Percentiles rank a stretch among this genome's conserved stretches.
phyloP scores from a whole-genome alignment of 2,329 filamentous ascomycete species.

The Hypoxylon sp. region DNA sequence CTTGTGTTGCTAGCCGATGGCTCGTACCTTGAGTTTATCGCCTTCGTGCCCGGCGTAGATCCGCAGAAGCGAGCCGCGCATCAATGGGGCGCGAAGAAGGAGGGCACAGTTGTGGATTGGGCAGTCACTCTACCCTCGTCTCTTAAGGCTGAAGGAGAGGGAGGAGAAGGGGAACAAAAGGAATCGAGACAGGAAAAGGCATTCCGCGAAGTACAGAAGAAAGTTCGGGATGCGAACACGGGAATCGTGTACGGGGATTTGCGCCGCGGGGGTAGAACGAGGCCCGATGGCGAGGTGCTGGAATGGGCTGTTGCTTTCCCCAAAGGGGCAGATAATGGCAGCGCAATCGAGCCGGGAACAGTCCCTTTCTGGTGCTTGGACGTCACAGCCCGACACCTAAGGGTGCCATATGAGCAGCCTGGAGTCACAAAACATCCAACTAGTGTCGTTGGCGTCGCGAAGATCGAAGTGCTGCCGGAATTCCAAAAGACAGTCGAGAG shows the following conservation, averaged over 20 bases:
- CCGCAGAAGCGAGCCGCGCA: conserved; percentile 61
- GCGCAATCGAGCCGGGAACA: conserved; percentile 58
- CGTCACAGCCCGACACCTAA: conserved; percentile 65
- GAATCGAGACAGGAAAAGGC: conserved; percentile 46
- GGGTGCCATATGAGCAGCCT: conserved; percentile 63
- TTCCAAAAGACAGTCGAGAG: conserved; percentile 32
- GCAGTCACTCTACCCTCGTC: conserved; percentile 61
- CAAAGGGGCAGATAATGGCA: conserved; percentile 23
- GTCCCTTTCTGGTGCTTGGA: conserved; percentile 78
- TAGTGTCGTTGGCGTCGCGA: conserved; percentile 64
- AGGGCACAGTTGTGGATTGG: conserved; percentile 70
- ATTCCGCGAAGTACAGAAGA: conserved; percentile 56
- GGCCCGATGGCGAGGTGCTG: conserved; percentile 68
- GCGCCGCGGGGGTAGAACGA: conserved; percentile 64
- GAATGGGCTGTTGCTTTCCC: conserved; percentile 69
- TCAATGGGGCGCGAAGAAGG: conserved; percentile 68
- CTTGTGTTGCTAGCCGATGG: conserved; percentile 74
- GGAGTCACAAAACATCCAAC: conserved; percentile 63
- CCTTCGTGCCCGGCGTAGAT: conserved; percentile 65
- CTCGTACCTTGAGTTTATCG: conserved; percentile 75
- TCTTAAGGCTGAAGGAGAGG: conserved; percentile 17
- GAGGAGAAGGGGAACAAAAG: not conserved
- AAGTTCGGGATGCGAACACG: conserved; percentile 52
- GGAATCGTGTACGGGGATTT: conserved; percentile 64
- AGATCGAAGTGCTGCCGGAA: conserved; percentile 56